phyloP scores from a whole-genome alignment of 257 asterid species.

The Gentiana macrophylla region DNA sequence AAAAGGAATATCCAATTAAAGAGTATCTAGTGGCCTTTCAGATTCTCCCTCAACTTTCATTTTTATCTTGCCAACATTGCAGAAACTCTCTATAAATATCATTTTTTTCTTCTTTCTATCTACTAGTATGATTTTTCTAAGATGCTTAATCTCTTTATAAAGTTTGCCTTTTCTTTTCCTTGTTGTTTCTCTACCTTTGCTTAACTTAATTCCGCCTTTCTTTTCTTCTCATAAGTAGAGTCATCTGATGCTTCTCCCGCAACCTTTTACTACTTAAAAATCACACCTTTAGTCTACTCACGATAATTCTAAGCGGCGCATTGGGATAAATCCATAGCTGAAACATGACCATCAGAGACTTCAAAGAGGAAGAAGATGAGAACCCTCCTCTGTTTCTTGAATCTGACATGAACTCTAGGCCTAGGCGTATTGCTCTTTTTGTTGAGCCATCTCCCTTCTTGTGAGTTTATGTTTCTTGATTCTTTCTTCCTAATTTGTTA shows the following conservation, averaged over 20 bases:
- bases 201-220: neutral
- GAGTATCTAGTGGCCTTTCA: conserved; percentile 8
- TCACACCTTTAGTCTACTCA: conserved; percentile 12
- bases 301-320: conserved; percentile 11
- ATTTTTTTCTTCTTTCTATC: conserved; percentile 20
- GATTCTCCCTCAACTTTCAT: neutral
- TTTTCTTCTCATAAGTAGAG: too few species aligned
- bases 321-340: conserved; percentile 20
- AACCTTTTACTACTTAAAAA: conserved; percentile 17
- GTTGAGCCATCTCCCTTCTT: conserved; percentile 99
- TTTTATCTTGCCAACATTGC: conserved; percentile 6
- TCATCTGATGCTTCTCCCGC: neutral
- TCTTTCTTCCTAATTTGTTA: conserved; percentile 3
- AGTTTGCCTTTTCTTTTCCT: conserved; percentile 35
- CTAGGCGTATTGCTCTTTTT: conserved; percentile 89
- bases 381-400: conserved; percentile 54
- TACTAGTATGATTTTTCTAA: too few species aligned
- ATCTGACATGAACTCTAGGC: conserved; percentile 47
- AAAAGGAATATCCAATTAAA: conserved; percentile 32
- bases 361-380: conserved; percentile 39
- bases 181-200: conserved; percentile 14
- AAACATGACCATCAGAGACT: conserved; percentile 40
- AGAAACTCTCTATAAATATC: conserved; percentile 13
- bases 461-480: conserved; percentile 36
- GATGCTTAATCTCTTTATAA: conserved; percentile 21